Conservation (phyloP, 345 rosid genomes). For the Gossypium sturtianum region DNA sequence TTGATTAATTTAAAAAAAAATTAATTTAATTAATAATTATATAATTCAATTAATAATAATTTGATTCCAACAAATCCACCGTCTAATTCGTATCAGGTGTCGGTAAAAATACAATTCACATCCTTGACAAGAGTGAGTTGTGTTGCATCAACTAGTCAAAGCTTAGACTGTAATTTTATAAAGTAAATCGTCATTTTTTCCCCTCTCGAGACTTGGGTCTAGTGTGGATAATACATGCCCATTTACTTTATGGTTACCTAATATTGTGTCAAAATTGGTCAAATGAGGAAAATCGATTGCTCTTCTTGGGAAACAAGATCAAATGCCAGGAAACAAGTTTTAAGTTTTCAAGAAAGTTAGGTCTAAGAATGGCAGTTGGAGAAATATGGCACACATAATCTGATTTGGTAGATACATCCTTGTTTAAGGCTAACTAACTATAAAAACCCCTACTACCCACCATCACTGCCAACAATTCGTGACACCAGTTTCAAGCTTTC, state of each 20-base stretch:
- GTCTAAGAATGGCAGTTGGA: neutral
- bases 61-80: too few species aligned
- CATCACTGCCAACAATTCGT: neutral
- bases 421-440: constrained; percentile 4
- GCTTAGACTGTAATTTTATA: too few species aligned
- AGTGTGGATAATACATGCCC: too few species aligned
- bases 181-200: too few species aligned
- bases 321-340: too few species aligned
- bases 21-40: too few species aligned
- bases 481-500: neutral
- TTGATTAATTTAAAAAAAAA: accelerated
- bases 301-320: neutral
- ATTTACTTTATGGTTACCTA: neutral
- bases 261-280: neutral
- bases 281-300: neutral
- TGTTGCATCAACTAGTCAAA: too few species aligned
- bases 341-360: constrained; percentile 20
- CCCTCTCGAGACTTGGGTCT: too few species aligned
- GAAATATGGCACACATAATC: neutral
- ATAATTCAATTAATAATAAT: too few species aligned
- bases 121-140: too few species aligned
- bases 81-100: too few species aligned
- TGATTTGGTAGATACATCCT: neutral
- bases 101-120: too few species aligned
- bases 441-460: neutral